These are phyloP conservation scores for Adenanthera pavonina DNA, from an alignment of 306 rosid species.

Conservation along the genomic window DNA sequence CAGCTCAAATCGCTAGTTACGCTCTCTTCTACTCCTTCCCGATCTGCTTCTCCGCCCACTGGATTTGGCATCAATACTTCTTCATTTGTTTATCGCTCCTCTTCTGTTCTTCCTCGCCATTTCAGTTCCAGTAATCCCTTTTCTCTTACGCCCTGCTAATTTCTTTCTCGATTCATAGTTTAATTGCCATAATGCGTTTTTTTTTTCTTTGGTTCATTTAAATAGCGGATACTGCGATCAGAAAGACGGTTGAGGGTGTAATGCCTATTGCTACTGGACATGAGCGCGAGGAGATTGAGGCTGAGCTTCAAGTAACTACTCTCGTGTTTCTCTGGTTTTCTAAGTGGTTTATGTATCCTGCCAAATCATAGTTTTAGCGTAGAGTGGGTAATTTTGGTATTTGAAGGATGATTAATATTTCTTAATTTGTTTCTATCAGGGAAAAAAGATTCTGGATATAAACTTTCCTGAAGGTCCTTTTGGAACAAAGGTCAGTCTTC, in stretches of 20 bases:
- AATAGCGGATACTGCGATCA: conserved; percentile 45
- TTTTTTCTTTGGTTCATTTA: neutral
- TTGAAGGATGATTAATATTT: conserved; percentile 29
- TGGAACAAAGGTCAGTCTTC: conserved; percentile 78
- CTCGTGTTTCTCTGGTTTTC: neutral
- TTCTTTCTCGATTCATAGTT: neutral
- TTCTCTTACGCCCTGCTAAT: neutral
- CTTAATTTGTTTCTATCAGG: conserved; percentile 48
- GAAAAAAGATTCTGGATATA: conserved; percentile 66
- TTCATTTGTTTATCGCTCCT: conserved; percentile 35
- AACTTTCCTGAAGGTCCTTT: conserved; percentile 79
- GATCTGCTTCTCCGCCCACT: conserved; percentile 46
- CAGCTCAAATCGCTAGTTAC: conserved; percentile 66
- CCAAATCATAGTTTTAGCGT: neutral
- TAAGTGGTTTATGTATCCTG: neutral
- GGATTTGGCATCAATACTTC: conserved; percentile 49
- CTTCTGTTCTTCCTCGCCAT: conserved; percentile 28
- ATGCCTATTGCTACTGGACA: conserved; percentile 95
- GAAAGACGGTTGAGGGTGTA: conserved; percentile 82
- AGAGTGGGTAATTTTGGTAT: neutral
- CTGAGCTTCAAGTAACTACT: conserved; percentile 68
- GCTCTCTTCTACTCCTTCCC: conserved; percentile 37
- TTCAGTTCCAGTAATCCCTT: conserved; percentile 61
- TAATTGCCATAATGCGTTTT: neutral
- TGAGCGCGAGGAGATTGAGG: conserved; percentile 93